Conservation (phyloP, 768 basidiomycete genomes). For the Leccinum subtestaceum region DNA sequence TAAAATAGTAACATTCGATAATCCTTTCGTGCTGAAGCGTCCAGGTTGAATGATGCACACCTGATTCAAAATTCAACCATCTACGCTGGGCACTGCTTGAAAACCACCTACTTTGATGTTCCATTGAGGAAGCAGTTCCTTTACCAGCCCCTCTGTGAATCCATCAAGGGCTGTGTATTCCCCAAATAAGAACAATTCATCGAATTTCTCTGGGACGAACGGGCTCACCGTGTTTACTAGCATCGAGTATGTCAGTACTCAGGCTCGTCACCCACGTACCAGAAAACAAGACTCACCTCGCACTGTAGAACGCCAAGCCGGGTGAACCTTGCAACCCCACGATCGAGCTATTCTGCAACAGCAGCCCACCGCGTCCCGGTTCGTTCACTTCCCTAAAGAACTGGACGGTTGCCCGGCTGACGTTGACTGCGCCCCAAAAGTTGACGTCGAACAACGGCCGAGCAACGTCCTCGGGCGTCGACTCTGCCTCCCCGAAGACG, state of each 20-base stretch:
- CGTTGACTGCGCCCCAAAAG: conserved; percentile 28
- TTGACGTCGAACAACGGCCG: conserved; percentile 26
- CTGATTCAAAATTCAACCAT: not conserved
- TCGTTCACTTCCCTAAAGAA: conserved; percentile 36
- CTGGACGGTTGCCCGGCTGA: conserved; percentile 25
- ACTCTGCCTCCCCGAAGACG: conserved; percentile 26
- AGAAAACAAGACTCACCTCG: not conserved
- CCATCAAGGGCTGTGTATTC: not conserved
- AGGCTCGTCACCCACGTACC: not conserved
- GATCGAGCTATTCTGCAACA: not conserved
- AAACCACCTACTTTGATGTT: not conserved
- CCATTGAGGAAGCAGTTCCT: not conserved
- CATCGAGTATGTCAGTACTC: not conserved
- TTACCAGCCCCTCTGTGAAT: not conserved
- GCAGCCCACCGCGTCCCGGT: conserved; percentile 27
- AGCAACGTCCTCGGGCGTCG: conserved; percentile 16
- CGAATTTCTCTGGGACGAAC: not conserved
- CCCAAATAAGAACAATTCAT: not conserved
- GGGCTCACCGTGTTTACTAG: not conserved
- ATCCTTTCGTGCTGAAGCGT: not conserved
- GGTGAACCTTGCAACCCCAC: not conserved
- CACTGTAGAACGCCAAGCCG: not conserved
- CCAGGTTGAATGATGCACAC: not conserved
- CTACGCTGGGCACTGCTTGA: not conserved
- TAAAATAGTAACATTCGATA: not conserved